phyloP scores from a whole-genome alignment of 768 basidiomycete genomes.

The Russula sp. region DNA sequence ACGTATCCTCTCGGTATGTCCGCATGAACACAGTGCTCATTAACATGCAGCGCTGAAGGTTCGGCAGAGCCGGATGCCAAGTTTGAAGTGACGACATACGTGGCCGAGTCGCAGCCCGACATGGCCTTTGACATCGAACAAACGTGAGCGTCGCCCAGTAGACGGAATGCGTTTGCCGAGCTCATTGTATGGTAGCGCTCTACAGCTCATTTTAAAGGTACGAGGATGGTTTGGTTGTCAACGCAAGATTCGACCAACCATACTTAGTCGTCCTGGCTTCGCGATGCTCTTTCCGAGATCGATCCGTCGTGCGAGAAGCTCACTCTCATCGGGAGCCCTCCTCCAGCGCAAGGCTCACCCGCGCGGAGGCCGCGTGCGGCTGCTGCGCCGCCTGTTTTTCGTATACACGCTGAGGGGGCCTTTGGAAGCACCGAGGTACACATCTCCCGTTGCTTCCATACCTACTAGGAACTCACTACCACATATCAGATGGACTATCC shows the following conservation, averaged over 20 bases:
- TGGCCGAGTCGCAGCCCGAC: slow-evolving; percentile 75
- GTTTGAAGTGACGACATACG: slow-evolving; percentile 82
- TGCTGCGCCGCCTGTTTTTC: slow-evolving; percentile 56
- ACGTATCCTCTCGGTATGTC: slow-evolving; percentile 28
- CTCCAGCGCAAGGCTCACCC: slow-evolving; percentile 26
- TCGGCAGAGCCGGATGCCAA: slow-evolving; percentile 77
- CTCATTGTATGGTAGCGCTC: slow-evolving; percentile 7
- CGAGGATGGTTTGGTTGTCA: slow-evolving; percentile 85
- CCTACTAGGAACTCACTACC: neutral
- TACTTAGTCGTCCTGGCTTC: slow-evolving; percentile 84
- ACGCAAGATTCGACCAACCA: slow-evolving; percentile 9
- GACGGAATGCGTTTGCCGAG: slow-evolving; percentile 4
- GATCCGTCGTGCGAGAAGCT: slow-evolving; percentile 85
- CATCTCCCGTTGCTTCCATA: neutral
- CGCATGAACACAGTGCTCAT: neutral
- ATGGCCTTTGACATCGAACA: slow-evolving; percentile 68
- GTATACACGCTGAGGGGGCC: slow-evolving; percentile 73
- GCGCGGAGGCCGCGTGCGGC: slow-evolving; percentile 27
- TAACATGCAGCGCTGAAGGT: slow-evolving; percentile 57
- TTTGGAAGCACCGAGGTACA: slow-evolving; percentile 84
- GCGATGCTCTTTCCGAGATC: slow-evolving; percentile 86
- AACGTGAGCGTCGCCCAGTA: slow-evolving; percentile 38
- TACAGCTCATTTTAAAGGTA: slow-evolving; percentile 40
- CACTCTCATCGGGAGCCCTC: slow-evolving; percentile 74
- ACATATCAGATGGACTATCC: slow-evolving; percentile 85